These are phyloP conservation scores for Madurella mycetomatis DNA, from an alignment of 2,329 filamentous ascomycete genomes.

Conservation along the genomic window DNA sequence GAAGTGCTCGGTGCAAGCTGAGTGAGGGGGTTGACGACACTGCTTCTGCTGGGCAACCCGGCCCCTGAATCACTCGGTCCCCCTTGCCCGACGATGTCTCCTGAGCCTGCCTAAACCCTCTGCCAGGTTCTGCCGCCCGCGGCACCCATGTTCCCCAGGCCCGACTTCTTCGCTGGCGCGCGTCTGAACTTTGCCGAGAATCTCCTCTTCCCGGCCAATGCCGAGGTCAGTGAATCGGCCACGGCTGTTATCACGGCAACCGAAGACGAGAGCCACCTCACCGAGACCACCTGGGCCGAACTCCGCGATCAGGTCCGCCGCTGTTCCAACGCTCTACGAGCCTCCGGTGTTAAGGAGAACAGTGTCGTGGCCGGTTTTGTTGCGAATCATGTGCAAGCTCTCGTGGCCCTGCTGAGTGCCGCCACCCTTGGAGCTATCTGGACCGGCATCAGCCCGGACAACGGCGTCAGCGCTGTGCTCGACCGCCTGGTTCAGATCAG, in stretches of 20 bases:
- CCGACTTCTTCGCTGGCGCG: conserved; percentile 75
- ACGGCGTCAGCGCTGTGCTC: conserved; percentile 82
- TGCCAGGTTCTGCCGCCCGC: conserved; percentile 61
- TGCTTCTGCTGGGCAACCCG: too few relatives aligned
- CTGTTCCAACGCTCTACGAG: conserved; percentile 67
- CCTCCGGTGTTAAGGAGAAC: conserved; percentile 53
- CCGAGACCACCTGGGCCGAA: conserved; percentile 65
- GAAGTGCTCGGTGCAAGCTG: too few relatives aligned
- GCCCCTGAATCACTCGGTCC: not conserved
- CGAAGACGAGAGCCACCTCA: conserved; percentile 60
- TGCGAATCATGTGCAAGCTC: conserved; percentile 81
- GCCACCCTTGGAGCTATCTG: conserved; percentile 82
- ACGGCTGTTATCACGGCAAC: conserved; percentile 76
- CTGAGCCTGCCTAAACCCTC: conserved; percentile 1
- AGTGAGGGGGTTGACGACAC: too few relatives aligned
- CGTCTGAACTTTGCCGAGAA: conserved; percentile 94
- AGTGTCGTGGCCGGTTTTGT: conserved; percentile 70
- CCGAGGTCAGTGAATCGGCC: conserved; percentile 51
- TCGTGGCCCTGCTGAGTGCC: conserved; percentile 83
- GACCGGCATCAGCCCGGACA: conserved; percentile 91
- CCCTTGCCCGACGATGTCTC: not conserved
- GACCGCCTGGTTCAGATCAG: conserved; percentile 83
- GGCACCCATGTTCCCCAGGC: conserved; percentile 77
- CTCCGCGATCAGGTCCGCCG: conserved; percentile 72
- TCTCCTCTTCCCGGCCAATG: conserved; percentile 69